Base-by-base conservation (phyloP, 805 yeast genomes). In the Teunomyces funiuensis region DNA sequence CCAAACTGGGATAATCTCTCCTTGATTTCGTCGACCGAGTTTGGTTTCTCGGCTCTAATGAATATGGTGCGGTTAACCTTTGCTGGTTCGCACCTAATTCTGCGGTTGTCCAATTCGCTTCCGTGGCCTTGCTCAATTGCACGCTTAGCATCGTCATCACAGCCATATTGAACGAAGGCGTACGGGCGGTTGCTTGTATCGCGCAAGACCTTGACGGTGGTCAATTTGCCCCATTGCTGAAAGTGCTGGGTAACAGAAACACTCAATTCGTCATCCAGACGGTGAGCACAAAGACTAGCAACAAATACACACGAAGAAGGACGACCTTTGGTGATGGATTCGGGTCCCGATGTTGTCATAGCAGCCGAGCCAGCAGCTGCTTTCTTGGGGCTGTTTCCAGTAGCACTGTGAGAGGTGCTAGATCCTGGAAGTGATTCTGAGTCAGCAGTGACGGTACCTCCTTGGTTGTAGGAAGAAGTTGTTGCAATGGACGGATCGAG, bases 241-340 rank as follows among this genome's bases (percentile, higher is more conserved):
- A 89, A 88, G 55, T 80, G 88, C 25, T 74, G 65, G 2, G 82
- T 75, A 4, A 88, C 93, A 0, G 91, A 79, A 23, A 73, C 58
- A 54, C 84, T 77, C 41, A 89, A 71, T 36, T 82, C 81, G 57
- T 85, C 90, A 61, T 89, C 96, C 3, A 82, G 59, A 37, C 74
- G 64, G 30, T 69, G 63, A 0, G 90, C 74, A 6, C 87, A 76
- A 40, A 88, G 76, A 60, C 91, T 81, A 19, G 96, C 96, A 42
- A 88, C 96, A 67, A 88, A 88, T 2, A 88, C 85, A 62, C 96
- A 87, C 1, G 95, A 80, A 0, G 95, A 83, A 11, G 96, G 96
- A 36, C 85, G 73, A 6, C 85, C 87, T 43, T 64, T 55, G n/a
- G 28, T 28, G 15, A 17, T 25, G 22, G 28, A 6, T 5, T 20